A percentile compares a stretch with the other conserved stretches of the same genome.
Evolutionary conservation across 1,284 basidiomycete genomes (phyloP).

Genomic region (Microbotryomycetes sp.): DNA sequence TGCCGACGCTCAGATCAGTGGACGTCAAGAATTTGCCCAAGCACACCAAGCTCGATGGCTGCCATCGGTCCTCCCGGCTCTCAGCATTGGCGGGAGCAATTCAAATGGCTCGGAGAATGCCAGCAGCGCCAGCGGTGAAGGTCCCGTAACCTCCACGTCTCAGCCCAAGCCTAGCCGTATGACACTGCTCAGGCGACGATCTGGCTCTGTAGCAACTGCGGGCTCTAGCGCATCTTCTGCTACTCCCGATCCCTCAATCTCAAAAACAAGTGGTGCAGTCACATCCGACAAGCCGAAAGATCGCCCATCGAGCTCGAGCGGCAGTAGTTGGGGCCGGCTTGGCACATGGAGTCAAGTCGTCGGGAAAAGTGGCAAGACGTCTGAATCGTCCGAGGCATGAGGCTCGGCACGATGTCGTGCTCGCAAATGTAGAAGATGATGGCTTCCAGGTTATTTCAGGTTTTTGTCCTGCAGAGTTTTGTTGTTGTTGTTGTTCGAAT

Average conservation of each 20-base stretch:
- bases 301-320: neutral
- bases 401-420: no score
- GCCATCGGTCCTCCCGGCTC: neutral
- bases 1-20: no score
- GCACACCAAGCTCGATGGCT: neutral
- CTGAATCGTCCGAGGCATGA: no score
- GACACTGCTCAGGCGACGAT: neutral
- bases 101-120: no score
- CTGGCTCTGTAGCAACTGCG: neutral
- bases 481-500: no score
- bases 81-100: neutral
- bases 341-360: neutral
- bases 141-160: no score
- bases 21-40: neutral
- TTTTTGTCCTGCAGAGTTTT: no score
- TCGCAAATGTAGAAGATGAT: no score
- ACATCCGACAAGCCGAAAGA: neutral
- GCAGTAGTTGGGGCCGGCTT: neutral
- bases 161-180: neutral
- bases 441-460: no score
- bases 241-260: neutral
- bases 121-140: no score
- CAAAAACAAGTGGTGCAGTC: neutral
- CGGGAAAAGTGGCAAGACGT: neutral
- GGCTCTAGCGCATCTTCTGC: neutral